Evolutionary conservation across 108 stramenopile genomes (phyloP), one percentile per base, ranked within the genome.

Genomic region (Cyclotella sp.): DNA sequence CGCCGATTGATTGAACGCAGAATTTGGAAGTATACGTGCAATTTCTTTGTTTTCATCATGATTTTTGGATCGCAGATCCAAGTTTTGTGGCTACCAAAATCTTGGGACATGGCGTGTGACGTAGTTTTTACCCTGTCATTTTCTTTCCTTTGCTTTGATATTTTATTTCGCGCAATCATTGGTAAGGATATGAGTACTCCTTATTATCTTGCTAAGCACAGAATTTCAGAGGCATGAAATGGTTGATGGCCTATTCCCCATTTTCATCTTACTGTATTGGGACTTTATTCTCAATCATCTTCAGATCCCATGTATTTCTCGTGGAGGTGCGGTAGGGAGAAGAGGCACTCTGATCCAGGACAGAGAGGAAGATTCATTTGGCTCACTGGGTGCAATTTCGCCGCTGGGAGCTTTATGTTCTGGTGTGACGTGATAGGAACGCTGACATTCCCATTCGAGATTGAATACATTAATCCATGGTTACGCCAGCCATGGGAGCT

Each of bases 391-490:
- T 54, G 67, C 42, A 61, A 54, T 54, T 69, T 42, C 52, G 70
- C 62, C 11, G 54, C 86, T 26, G 92, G 90, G 3, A 81, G 78
- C 34, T 93, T 90, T 68, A 61, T 89, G 41, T 93, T 93, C 63
- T 93, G 92, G 92, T 68, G 87, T 68, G 92, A 93, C 73, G 10
- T 89, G 0, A 61, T 91, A 40, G 86, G 84, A 3, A 91, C 89
- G 0, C 12, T 83, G 16, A 61, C 87, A 0, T 77, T 91, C 15
- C 73, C 92, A 3, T 86, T 75, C 55, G 87, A 94, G 41, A 83
- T 94, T 47, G 55, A 81, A 8, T 88, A 61, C 46, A 81, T 91
- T 61, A 85, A 85, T 77, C 18, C 46, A 42, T 0, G 28, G 3
- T 45, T 58, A 16, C 75, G 61, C 47, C 21, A n/a, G 11, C 72